These are phyloP conservation scores for Globisporangium nagaii DNA, from an alignment of 352 stramenopile species.

Conservation along the genomic window DNA sequence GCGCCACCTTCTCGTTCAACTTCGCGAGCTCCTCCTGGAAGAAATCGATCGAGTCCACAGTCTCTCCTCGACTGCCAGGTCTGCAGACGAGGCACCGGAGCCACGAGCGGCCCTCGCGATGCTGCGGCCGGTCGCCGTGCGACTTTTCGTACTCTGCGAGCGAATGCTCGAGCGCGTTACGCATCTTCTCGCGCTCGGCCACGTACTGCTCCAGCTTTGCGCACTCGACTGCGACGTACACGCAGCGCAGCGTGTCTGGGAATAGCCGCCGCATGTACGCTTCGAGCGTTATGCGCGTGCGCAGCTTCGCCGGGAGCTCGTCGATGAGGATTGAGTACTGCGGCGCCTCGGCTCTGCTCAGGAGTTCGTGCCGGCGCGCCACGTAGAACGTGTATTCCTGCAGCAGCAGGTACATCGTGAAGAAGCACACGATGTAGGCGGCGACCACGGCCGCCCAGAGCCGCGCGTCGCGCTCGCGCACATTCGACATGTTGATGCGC, in stretches of 20 bases:
- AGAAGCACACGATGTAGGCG: slow-evolving; percentile 48
- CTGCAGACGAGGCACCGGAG: slow-evolving; percentile 32
- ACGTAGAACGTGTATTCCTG: slow-evolving; percentile 68
- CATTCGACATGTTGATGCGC: slow-evolving; percentile 74
- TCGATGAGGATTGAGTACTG: slow-evolving; percentile 77
- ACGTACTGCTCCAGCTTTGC: slow-evolving; percentile 46
- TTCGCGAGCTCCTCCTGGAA: slow-evolving; percentile 47
- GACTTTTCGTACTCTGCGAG: slow-evolving; percentile 41
- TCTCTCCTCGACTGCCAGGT: slow-evolving; percentile 21
- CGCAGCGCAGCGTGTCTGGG: slow-evolving; percentile 43
- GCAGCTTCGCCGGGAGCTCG: slow-evolving; percentile 55
- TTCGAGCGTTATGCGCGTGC: slow-evolving; percentile 53
- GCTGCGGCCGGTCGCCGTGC: slow-evolving; percentile 26
- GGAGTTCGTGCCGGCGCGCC: slow-evolving; percentile 45
- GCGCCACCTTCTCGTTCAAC: slow-evolving; percentile 52
- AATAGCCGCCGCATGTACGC: slow-evolving; percentile 74
- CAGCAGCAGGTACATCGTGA: slow-evolving; percentile 50
- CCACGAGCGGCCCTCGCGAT: slow-evolving; percentile 46
- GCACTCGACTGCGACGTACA: slow-evolving; percentile 74
- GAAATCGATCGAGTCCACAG: slow-evolving; percentile 59
- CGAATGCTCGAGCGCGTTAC: slow-evolving; percentile 44
- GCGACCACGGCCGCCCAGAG: slow-evolving; percentile 60
- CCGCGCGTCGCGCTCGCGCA: slow-evolving; percentile 35
- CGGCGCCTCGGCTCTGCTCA: slow-evolving; percentile 42
- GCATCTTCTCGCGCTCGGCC: slow-evolving; percentile 37